These are phyloP conservation scores for Ophiostoma himal-ulmi DNA, from an alignment of 2,329 filamentous ascomycete genomes.

Conservation along the genomic window DNA sequence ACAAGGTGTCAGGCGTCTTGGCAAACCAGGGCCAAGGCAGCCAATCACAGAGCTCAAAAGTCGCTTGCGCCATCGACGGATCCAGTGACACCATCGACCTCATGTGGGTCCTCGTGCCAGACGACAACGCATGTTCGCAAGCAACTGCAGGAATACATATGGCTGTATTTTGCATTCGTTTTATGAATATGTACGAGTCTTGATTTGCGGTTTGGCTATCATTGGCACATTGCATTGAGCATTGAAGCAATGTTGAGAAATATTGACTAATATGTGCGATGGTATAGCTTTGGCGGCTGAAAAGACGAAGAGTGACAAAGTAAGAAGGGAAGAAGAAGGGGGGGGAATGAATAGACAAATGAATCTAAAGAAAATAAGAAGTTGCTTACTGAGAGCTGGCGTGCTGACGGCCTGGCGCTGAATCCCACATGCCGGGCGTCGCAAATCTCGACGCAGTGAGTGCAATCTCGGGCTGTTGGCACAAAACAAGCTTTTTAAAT, in stretches of 20 bases:
- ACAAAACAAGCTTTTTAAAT: not conserved
- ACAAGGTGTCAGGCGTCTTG: constrained; percentile 2
- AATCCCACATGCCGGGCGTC: not conserved
- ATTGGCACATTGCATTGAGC: not conserved
- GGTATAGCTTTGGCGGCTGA: not conserved
- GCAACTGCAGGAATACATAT: not conserved
- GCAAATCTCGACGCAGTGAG: not conserved
- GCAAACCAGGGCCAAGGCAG: constrained; percentile 18
- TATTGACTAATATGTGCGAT: not conserved
- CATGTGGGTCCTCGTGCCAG: constrained; percentile 14
- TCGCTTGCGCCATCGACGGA: constrained; percentile 25
- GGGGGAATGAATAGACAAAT: too few species aligned
- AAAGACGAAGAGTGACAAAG: too few species aligned
- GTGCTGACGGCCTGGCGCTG: not conserved
- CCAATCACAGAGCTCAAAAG: constrained; percentile 22
- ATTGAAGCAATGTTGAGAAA: not conserved
- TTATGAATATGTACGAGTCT: not conserved
- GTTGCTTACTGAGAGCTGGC: not conserved
- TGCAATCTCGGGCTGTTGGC: not conserved
- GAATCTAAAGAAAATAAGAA: not conserved
- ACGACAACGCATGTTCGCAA: not conserved
- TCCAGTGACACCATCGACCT: constrained; percentile 27
- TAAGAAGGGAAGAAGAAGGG: not conserved
- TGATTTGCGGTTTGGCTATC: too few species aligned
- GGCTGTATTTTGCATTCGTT: not conserved